Base-by-base conservation (phyloP, 306 rosid species). In the Rosa chinensis region DNA sequence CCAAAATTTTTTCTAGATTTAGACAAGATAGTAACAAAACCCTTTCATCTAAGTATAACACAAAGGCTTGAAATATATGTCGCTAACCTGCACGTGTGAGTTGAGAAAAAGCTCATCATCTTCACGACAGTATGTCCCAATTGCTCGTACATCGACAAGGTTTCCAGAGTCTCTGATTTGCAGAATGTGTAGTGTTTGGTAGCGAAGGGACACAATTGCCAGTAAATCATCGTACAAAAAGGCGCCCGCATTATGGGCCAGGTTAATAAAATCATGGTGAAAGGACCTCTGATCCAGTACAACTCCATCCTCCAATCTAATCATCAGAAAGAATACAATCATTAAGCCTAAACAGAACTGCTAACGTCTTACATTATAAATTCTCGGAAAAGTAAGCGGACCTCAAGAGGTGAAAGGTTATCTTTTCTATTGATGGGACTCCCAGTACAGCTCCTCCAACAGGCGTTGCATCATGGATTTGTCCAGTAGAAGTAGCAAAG, bases 181-280 rank as follows among this genome's bases (percentile, higher is more conserved):
- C 79, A 93, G 88, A 79, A 95, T 89, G 84, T 95, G 97, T 78
- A 95, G 78, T 25, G 78, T 87, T 86, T 95, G 99, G 85, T 87
- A 90, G 80, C 98, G 99, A 84, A 95, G 92, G 68, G 99, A 95
- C 68, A 93, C 97, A 80, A 95, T 91, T 43, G 99, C 96, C 87
- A 95, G 85, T 64, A 95, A 88, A 87, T 95, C 99, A 82, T 95
- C 99, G 68, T 95, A 91, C 89, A 95, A 89, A 90, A 89, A 95
- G 88, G 90, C 99, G 18, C 98, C 99, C 88, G 85, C 82, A 79
- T 95, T 95, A 84, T 91, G 93, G 55, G 92, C 83, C 84, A 95
- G 87, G 83, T 91, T 90, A 76, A 95, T 91, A 81, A 87, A 95
- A 88, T 95, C 99, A 78, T 93, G 85, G 80, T 84, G 84, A 85